Percentiles rank a stretch among this genome's conserved stretches.
These are phyloP conservation scores for Sugiyamaella americana DNA, from an alignment of 805 yeast species.

Conservation along the genomic window DNA sequence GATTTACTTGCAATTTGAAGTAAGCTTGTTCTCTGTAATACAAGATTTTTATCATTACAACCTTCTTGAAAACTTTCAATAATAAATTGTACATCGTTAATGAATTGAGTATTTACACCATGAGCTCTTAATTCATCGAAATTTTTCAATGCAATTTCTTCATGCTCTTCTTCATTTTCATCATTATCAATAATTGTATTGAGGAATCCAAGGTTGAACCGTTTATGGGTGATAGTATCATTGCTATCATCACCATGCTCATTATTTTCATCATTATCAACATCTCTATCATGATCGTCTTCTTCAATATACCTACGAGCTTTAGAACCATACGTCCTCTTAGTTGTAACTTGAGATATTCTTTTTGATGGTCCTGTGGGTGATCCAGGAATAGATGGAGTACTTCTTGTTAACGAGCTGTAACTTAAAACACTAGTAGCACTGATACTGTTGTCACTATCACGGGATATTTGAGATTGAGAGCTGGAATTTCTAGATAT, in stretches of 20 bases:
- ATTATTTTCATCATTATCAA: not conserved
- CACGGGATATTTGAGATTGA: too few relatives aligned
- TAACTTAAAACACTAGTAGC: not conserved
- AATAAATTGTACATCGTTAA: conserved; percentile 12
- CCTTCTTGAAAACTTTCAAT: conserved; percentile 15
- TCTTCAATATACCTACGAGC: not conserved
- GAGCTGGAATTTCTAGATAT: not conserved
- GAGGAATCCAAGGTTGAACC: too few relatives aligned
- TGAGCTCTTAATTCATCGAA: conserved; percentile 15
- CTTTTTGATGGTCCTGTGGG: not conserved
- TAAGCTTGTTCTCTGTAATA: conserved; percentile 7
- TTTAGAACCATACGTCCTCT: not conserved
- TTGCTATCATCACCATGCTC: too few relatives aligned
- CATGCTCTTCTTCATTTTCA: conserved; percentile 1
- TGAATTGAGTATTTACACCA: conserved; percentile 14
- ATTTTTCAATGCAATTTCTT: conserved; percentile 5
- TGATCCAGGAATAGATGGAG: not conserved
- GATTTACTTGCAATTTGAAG: conserved; percentile 13
- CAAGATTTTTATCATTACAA: not conserved
- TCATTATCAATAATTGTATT: too few relatives aligned
- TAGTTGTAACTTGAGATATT: not conserved
- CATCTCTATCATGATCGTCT: not conserved
- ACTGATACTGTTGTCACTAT: too few relatives aligned
- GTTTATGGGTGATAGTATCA: too few relatives aligned
- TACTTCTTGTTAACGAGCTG: not conserved